Base-by-base conservation (phyloP, 2,329 filamentous ascomycete species). In the Cercospora brassicicola region DNA sequence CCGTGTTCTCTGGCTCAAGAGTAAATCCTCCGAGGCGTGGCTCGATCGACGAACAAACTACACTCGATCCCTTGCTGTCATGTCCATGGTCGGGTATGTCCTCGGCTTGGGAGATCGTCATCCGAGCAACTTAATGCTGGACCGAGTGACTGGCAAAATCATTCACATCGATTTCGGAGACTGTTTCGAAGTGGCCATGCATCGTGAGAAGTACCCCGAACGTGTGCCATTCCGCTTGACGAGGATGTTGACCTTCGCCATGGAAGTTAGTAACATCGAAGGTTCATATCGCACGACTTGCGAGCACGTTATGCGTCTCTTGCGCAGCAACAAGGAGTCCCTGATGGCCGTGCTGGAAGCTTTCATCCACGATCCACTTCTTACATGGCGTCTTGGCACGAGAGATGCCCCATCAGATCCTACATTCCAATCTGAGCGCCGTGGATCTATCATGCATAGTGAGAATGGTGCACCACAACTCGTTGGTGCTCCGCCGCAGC, bases 81-180 rank as follows among this genome's bases (percentile, higher is more conserved):
- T 99, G 95, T 97, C 93, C n/a, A 99, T 99, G 93, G 95, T 98
- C n/a, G 95, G 95, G 71, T 99, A 99, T 80, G 98, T 99, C 72
- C 88, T 99, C 23, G 96, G 95, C 68, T 85, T 99, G 13, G 95
- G 95, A 64, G 95, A 99, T 82, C 90, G 96, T 59, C 95, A 99
- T 81, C 96, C 96, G 42, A 97, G 93, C 69, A 99, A 99, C 80
- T 83, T 99, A 76, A 96, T 99, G 91, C 90, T 99, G 48, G 95
- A 99, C 80, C 91, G 93, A 45, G 89, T 96, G 69, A 98, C 94
- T 0, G 95, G 95, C 78, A 97, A 96, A 83, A 95, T 99, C 71
- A 90, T 99, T 72, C 95, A 99, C 79, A 98, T 99, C 75, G 95
- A 99, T 84, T 99, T 99, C 76, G 96, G 95, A 74, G 95, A 99